Percentiles rank a stretch among this genome's conserved stretches.
Evolutionary conservation across 257 asterid species (phyloP).

Genomic region (Fraxinus cuspidata): DNA sequence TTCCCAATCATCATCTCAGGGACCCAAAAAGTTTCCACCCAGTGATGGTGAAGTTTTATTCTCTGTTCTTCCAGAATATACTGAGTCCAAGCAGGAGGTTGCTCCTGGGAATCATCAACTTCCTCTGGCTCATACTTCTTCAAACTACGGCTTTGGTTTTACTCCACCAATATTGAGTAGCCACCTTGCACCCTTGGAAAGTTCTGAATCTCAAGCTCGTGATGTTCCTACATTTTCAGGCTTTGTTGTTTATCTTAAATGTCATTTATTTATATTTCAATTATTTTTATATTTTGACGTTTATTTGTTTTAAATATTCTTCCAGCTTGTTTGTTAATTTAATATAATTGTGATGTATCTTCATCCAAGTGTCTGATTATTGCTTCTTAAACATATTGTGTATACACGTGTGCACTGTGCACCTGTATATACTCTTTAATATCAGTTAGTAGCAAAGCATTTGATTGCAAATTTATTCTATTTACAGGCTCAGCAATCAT

Average conservation of each 20-base stretch:
- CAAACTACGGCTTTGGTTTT: conserved; percentile 62
- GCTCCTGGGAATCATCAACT: conserved; percentile 56
- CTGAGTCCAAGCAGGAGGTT: conserved; percentile 59
- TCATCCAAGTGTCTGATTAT: conserved; percentile 4
- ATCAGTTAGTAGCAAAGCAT: conserved; percentile 7
- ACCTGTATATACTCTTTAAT: conserved; percentile 6
- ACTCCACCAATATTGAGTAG: conserved; percentile 59
- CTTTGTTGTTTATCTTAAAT: conserved; percentile 55
- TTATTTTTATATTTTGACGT: neutral
- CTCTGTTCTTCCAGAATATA: conserved; percentile 46
- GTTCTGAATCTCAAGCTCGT: conserved; percentile 68
- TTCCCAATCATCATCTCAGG: conserved; percentile 51
- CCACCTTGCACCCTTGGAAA: conserved; percentile 66
- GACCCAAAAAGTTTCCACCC: conserved; percentile 39
- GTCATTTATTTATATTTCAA: conserved; percentile 21
- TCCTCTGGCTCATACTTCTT: conserved; percentile 52
- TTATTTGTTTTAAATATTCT: conserved; percentile 11
- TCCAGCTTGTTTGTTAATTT: conserved; percentile 1
- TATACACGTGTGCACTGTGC: conserved; percentile 21
- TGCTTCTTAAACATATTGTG: neutral
- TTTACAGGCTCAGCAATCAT: conserved; percentile 72
- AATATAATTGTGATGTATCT: neutral
- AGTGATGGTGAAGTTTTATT: conserved; percentile 58
- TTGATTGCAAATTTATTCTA: neutral
- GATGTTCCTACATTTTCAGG: conserved; percentile 71